Evolutionary conservation across 179 eudicot genomes (phyloP), one percentile per base, ranked within the genome.

Genomic region (Pouteria campechiana): DNA sequence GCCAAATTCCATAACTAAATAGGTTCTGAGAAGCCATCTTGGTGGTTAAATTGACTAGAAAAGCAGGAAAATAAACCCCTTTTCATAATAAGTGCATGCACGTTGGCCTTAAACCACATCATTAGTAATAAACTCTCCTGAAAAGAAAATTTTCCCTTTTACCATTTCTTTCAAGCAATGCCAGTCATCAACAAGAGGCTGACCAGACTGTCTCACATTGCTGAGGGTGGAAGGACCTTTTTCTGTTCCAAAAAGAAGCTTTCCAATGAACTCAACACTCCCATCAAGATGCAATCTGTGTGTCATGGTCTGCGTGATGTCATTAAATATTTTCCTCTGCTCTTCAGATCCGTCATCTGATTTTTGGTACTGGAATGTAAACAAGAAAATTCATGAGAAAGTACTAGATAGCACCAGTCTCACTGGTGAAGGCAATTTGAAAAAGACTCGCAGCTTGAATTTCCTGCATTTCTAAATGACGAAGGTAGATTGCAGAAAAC

Each of bases 181-280:
- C 99, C 99, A 92, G 41, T 92, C 88, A 50, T 92, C 83, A 3
- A 79, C 94, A 16, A 92, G 53, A 4, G 96, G 81, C 30, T 43
- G 27, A 3, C 94, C 83, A 0, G 50, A 63, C 21, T 43, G 42
- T 48, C 82, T 63, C 7, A 52, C 55, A 0, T 73, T 52, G 25
- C 36, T 61, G 6, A 92, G 79, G 20, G 64, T 29, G 2, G 79
- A 57, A 11, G 68, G 57, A 3, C 78, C 90, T n/a, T 73, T 71
- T 22, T 46, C 54, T 0, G 73, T 75, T 20, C 94, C 96, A 31
- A 82, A 90, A 24, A 90, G 44, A 42, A 90, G 61, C 48, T 64
- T 37, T 13, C 94, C 96, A 6, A 90, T 63, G 44, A 69, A 60
- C 13, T 70, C 57, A 24, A 90, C 45, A 72, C 96, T 86, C 12